Evolutionary conservation across 2,329 filamentous ascomycete species (phyloP).

Genomic region (Claviceps digitariae): DNA sequence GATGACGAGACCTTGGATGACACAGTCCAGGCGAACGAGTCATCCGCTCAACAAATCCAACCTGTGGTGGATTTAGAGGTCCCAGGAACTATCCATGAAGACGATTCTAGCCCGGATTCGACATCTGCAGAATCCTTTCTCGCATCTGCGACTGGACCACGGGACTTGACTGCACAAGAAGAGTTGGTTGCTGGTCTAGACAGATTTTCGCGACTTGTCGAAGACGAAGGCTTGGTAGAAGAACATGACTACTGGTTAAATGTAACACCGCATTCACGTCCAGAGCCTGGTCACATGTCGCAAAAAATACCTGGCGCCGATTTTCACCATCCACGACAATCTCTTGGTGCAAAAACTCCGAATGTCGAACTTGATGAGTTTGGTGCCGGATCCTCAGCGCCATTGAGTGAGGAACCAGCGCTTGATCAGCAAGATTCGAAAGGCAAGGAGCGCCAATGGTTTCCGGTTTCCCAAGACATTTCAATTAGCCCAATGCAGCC

Average conservation of each 20-base stretch:
- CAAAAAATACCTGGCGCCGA: not conserved
- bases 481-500: slow-evolving; percentile 5
- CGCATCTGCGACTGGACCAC: not conserved
- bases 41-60: not conserved
- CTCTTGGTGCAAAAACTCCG: not conserved
- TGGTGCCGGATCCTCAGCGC: not conserved
- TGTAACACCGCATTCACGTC: slow-evolving; percentile 28
- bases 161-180: not conserved
- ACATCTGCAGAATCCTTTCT: not conserved
- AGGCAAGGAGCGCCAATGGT: slow-evolving; percentile 14
- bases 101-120: not conserved
- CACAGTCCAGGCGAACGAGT: slow-evolving; percentile 8
- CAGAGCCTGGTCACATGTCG: slow-evolving; percentile 9
- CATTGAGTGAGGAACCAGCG: not conserved
- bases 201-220: slow-evolving; percentile 46
- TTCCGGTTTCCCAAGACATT: slow-evolving; percentile 4
- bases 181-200: slow-evolving; percentile 13
- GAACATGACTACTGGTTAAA: slow-evolving; percentile 46
- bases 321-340: not conserved
- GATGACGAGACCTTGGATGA: slow-evolving; percentile 21
- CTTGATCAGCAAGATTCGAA: slow-evolving; percentile 7
- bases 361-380: not conserved
- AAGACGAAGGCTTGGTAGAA: slow-evolving; percentile 44
- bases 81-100: not conserved
- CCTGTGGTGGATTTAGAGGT: not conserved